Evolutionary conservation across 805 yeast genomes (phyloP), one percentile per base, ranked within the genome.

Genomic region (Candida boleticola): DNA sequence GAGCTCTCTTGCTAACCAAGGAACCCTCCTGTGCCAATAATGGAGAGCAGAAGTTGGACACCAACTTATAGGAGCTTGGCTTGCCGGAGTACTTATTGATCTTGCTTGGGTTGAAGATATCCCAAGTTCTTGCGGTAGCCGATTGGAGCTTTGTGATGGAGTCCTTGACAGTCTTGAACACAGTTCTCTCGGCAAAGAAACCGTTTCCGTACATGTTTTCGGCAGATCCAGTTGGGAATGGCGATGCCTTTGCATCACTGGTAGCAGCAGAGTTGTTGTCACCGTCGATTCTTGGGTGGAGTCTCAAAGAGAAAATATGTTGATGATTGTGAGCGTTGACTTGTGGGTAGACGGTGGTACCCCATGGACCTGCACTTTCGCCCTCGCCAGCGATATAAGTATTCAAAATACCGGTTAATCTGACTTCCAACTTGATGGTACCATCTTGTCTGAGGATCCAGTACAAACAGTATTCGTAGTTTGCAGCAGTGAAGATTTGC

Each of bases 271-370:
- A 82, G 71, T 85, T 86, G 52, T 79, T 79, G 48, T 81, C 85
- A 55, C 93, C 93, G 52, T 85, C 93, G 47, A 85, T 68, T 73
- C 89, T 77, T 51, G 95, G 92, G 59, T 86, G 86, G 50, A 85
- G 60, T 72, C 95, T 77, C 51, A 85, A 71, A 16, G 88, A 77
- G 64, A 85, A 85, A 68, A 85, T 66, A 68, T 85, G 93, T 74
- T 86, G 95, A 67, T 85, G 95, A 64, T 85, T 85, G 68, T 85
- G 92, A 32, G 95, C 95, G 56, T 83, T 83, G 42, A 82, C 87
- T 50, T 79, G 77, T 45, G 93, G 93, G 62, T 84, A 85, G 40
- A 85, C 92, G 53, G 74, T 72, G 25, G 92, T 83, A 45, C 92
- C 95, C 83, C 85, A 85, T 53, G 87, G 88, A 18, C 83, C 84